phyloP scores from a whole-genome alignment of 768 basidiomycete genomes.

The Pulveroboletus sp. region DNA sequence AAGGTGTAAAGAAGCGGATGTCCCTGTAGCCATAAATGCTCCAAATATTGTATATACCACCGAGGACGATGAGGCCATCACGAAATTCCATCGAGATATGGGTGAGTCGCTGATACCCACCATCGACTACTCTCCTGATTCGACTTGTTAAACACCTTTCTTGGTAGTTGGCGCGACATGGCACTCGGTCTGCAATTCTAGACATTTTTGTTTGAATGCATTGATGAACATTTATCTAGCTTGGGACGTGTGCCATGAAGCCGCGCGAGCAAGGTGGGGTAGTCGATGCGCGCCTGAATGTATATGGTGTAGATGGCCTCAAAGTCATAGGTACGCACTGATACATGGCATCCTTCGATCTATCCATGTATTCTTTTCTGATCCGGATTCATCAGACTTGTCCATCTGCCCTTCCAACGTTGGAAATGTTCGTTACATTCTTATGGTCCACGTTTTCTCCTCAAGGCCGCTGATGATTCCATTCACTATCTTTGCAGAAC shows the following conservation, averaged over 20 bases:
- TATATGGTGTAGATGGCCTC: constrained; percentile 57
- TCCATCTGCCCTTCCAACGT: constrained; percentile 29
- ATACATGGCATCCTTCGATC: constrained; percentile 18
- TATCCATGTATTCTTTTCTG: no score
- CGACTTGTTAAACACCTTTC: no score
- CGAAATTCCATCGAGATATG: constrained; percentile 17
- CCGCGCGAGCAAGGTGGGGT: constrained; percentile 57
- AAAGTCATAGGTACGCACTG: constrained; percentile 53
- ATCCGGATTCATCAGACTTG: no score
- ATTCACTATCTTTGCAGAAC: constrained; percentile 1
- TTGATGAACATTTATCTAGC: constrained; percentile 29
- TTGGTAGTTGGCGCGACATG: background rate
- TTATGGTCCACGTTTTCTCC: no score
- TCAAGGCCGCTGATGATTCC: background rate
- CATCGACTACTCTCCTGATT: background rate
- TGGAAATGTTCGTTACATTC: constrained; percentile 15
- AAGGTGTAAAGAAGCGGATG: constrained; percentile 10
- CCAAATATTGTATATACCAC: constrained; percentile 31
- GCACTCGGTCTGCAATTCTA: background rate
- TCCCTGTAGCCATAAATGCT: constrained; percentile 22
- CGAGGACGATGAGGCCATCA: constrained; percentile 34
- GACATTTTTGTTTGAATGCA: no score
- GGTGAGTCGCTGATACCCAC: background rate
- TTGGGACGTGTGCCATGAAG: constrained; percentile 72
- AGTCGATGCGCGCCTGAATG: constrained; percentile 57